Evolutionary conservation across 176 grass and related monocot genomes (phyloP), one percentile per base, ranked within the genome.

Genomic region (Bolboschoenus planiculmis): DNA sequence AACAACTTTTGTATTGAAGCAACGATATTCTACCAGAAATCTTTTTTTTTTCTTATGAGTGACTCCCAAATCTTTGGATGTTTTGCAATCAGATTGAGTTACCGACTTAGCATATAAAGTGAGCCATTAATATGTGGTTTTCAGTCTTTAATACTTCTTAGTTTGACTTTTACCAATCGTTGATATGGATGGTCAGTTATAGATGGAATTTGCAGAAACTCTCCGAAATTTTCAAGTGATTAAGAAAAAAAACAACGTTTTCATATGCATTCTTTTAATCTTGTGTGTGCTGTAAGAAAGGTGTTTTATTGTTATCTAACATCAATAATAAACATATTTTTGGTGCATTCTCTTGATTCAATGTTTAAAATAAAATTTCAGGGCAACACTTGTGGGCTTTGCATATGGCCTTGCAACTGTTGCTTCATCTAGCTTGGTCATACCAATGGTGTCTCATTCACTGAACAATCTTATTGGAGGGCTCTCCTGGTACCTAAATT

Each of bases 381-480:
- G 94, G 94, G 92, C 94, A 54, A 92, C 90, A 27, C 90, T 92
- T 86, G 94, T 97, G 82, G 94, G 92, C 56, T 80, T 97, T 55
- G 85, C 88, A 46, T 97, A 97, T 87, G 94, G 94, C 63, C 74
- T 91, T 23, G 88, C 92, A 73, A 89, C 94, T 53, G 70, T 97
- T 84, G 83, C 81, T 82, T 94, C 92, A 40, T 92, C 94, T 31
- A 94, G 92, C 43, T 58, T 92, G 78, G 56, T 97, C 9, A 88
- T 97, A 75, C 88, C 94, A 73, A 94, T 97, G 83, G 92, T 40
- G 29, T 94, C 94, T 53, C 94, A 97, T 78, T 92, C 94, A 67
- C 66, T 97, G 77, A 97, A 97, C 72, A 97, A 97, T 87, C 89
- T 97, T 59, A 85, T 94, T 1, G 94, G 92, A 79, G 92, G 88